Evolutionary conservation across 129 eudicot species (phyloP).

Genomic region (Pulicaria dysenterica): DNA sequence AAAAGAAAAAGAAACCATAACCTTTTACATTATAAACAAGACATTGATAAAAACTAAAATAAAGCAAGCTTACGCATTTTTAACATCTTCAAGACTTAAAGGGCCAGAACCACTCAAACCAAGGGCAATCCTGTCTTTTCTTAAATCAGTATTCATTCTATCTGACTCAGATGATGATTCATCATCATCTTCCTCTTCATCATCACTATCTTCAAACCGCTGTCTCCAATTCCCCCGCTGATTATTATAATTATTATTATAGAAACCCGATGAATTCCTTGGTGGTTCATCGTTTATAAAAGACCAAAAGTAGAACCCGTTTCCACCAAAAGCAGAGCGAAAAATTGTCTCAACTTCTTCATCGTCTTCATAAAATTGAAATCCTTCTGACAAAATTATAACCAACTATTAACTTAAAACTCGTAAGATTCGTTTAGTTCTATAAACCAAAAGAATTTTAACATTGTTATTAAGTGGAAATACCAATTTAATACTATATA

Average conservation of each 20-base stretch:
- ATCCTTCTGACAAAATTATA: slow-evolving; percentile 49
- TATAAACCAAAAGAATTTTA: neutral
- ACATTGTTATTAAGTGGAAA: neutral
- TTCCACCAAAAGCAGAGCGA: slow-evolving; percentile 72
- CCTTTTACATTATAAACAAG: neutral
- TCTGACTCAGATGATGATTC: slow-evolving; percentile 51
- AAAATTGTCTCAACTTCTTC: slow-evolving; percentile 64
- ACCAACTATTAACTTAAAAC: slow-evolving; percentile 6
- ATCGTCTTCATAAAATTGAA: slow-evolving; percentile 67
- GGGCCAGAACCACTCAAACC: slow-evolving; percentile 92
- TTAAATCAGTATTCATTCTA: slow-evolving; percentile 37
- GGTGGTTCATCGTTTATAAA: slow-evolving; percentile 60
- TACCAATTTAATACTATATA: neutral
- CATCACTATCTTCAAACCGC: slow-evolving; percentile 52
- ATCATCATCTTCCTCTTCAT: slow-evolving; percentile 51
- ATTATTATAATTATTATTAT: slow-evolving; percentile 40
- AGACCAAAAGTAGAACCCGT: slow-evolving; percentile 62
- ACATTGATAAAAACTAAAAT: neutral
- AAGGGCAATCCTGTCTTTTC: slow-evolving; percentile 63
- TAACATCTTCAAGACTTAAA: slow-evolving; percentile 73
- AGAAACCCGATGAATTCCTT: slow-evolving; percentile 56
- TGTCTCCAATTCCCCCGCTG: slow-evolving; percentile 45
- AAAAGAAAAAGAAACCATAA: neutral
- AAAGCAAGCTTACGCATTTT: slow-evolving; percentile 65
- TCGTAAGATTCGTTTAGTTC: neutral